Evolutionary conservation across 1,284 basidiomycete genomes (phyloP).

Genomic region (Pseudozyma thailandica): DNA sequence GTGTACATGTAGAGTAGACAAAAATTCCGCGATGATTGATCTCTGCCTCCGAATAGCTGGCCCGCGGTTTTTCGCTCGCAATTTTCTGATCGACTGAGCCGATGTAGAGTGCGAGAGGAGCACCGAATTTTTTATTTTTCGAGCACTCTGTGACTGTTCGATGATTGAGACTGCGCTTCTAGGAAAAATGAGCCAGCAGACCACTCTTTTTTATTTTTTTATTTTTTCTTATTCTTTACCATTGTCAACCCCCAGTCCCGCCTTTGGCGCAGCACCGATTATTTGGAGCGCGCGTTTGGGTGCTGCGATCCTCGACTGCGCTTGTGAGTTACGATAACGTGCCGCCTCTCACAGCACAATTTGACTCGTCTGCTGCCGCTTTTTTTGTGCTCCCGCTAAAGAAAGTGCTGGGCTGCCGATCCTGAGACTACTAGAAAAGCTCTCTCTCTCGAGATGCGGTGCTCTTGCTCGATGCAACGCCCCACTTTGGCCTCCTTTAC

Average conservation of each 20-base stretch:
- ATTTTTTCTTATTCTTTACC: no score
- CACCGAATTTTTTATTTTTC: constrained; percentile 19
- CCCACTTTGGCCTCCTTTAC: neutral
- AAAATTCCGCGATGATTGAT: constrained; percentile 11
- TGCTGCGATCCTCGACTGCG: no score
- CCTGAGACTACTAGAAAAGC: neutral
- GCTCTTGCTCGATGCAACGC: neutral
- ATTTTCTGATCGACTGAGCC: constrained; percentile 4
- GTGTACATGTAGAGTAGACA: no score
- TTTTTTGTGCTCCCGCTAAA: neutral
- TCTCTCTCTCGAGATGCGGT: neutral
- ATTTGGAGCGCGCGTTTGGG: no score
- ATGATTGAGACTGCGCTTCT: no score
- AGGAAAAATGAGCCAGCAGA: constrained; percentile 3
- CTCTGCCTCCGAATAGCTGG: constrained; percentile 19
- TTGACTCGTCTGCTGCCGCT: constrained; percentile 4
- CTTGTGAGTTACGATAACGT: no score
- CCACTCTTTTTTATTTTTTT: neutral
- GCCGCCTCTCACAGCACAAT: no score
- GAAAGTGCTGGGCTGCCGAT: no score
- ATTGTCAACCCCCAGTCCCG: no score
- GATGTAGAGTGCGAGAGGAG: neutral
- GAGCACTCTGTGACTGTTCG: neutral
- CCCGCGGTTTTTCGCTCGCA: constrained; percentile 6
- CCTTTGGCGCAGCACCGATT: no score